Evolutionary conservation across 441 rosid genomes (phyloP).

Genomic region (Capsella rubella): DNA sequence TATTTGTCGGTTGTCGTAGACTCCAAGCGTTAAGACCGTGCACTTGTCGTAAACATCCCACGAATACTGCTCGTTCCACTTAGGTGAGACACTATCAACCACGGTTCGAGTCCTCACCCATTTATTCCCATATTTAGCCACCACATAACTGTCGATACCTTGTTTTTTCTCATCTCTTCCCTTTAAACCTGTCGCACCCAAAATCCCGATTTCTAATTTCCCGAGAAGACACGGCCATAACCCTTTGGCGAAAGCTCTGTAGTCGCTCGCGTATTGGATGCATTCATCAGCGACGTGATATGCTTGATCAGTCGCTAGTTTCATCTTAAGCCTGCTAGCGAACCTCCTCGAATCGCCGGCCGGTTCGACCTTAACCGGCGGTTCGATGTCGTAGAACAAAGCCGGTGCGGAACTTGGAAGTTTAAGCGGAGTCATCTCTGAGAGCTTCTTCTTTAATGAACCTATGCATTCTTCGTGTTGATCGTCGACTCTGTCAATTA

Average conservation of each 20-base stretch:
- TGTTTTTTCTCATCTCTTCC: background rate
- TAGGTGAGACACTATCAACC: conserved; percentile 23
- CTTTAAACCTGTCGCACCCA: conserved; percentile 20
- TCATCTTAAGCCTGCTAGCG: conserved; percentile 39
- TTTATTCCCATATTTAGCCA: conserved; percentile 40
- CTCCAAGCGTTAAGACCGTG: conserved; percentile 31
- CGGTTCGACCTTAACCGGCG: conserved; percentile 16
- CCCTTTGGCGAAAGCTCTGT: conserved; percentile 28
- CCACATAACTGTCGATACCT: conserved; percentile 20
- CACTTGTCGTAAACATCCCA: conserved; percentile 30
- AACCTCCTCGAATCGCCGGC: conserved; percentile 15
- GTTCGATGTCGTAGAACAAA: conserved; percentile 23
- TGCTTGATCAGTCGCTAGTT: conserved; percentile 35
- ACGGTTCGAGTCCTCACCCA: conserved; percentile 44
- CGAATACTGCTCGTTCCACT: conserved; percentile 40
- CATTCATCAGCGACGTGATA: conserved; percentile 37
- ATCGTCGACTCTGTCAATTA: background rate
- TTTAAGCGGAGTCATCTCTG: conserved; percentile 31
- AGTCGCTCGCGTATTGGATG: conserved; percentile 26
- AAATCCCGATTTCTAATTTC: conserved; percentile 35
- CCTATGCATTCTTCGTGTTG: conserved; percentile 29
- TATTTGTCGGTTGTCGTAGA: conserved; percentile 30
- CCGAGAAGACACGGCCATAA: conserved; percentile 31
- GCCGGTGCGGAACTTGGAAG: conserved; percentile 33
- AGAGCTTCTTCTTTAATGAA: conserved; percentile 11